Conservation (phyloP, 805 yeast species). For the Kazachstania psychrophila region DNA sequence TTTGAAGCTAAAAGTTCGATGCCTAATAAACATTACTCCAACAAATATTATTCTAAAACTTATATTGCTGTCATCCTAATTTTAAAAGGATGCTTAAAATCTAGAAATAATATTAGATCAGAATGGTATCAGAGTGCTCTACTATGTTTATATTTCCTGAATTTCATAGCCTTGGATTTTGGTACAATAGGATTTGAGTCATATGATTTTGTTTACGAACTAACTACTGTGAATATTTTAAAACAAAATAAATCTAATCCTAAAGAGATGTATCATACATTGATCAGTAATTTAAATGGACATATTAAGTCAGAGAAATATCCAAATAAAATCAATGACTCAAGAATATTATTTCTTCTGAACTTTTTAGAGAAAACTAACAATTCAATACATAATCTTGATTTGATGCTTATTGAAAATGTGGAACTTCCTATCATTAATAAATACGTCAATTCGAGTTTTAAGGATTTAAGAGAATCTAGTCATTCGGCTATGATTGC, state of each 20-base stretch:
- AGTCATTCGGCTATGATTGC: conserved; percentile 18
- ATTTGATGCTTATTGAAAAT: conserved; percentile 5
- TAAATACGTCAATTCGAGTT: conserved; percentile 6
- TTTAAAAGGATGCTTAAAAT: conserved; percentile 12
- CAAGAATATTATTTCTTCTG: conserved; percentile 19
- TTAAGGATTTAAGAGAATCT: conserved; percentile 16
- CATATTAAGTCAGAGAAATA: conserved; percentile 4
- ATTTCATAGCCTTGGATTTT: conserved; percentile 20
- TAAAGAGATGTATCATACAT: too few relatives aligned
- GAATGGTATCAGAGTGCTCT: conserved; percentile 12
- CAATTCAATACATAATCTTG: conserved; percentile 1
- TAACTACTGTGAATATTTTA: conserved; percentile 5
- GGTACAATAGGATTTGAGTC: conserved; percentile 23
- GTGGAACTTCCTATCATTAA: conserved; percentile 10
- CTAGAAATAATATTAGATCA: conserved; percentile 1
- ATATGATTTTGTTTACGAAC: conserved; percentile 20
- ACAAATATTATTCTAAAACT: conserved; percentile 12
- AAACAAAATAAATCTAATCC: conserved; percentile 7
- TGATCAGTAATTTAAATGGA: conserved; percentile 6
- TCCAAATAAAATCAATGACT: conserved; percentile 14
- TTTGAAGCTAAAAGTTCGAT: conserved; percentile 8
- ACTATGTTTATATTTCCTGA: conserved; percentile 13
- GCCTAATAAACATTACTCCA: conserved; percentile 11
- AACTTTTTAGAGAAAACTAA: conserved; percentile 18
- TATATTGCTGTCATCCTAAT: conserved; percentile 16